A percentile compares a stretch with the other conserved stretches of the same genome.
These are phyloP conservation scores for Amanita thiersii DNA, from an alignment of 768 basidiomycete genomes.

Conservation along the genomic window DNA sequence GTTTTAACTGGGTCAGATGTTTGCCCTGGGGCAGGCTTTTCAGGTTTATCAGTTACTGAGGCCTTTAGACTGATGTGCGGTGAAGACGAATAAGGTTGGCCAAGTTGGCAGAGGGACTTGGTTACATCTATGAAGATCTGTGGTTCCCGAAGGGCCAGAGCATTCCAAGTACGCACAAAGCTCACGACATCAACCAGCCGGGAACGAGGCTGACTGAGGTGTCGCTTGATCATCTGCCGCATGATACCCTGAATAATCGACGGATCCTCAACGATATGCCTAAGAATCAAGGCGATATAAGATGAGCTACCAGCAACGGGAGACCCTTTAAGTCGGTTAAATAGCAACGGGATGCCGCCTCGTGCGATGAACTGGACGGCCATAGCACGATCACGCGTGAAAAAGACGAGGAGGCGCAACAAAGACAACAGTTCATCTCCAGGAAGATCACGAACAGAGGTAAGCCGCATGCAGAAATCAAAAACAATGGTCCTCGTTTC, in stretches of 20 bases:
- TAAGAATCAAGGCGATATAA: slow-evolving; percentile 81
- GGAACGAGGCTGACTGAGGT: slow-evolving; percentile 66
- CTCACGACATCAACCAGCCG: slow-evolving; percentile 57
- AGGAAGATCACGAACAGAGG: slow-evolving; percentile 54
- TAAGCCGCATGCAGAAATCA: slow-evolving; percentile 67
- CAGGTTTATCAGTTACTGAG: background rate
- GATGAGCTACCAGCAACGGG: slow-evolving; percentile 67
- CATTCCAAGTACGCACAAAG: slow-evolving; percentile 70
- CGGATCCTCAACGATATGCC: slow-evolving; percentile 83
- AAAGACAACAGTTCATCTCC: slow-evolving; percentile 79
- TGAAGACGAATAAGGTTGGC: slow-evolving; percentile 48
- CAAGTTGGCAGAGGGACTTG: slow-evolving; percentile 62
- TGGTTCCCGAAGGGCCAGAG: slow-evolving; percentile 78
- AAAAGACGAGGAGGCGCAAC: slow-evolving; percentile 74
- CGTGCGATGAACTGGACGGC: slow-evolving; percentile 62
- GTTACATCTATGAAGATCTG: slow-evolving; percentile 68
- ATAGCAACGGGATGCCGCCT: slow-evolving; percentile 55
- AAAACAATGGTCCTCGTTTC: slow-evolving; percentile 64
- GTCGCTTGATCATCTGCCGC: slow-evolving; percentile 75
- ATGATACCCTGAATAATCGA: slow-evolving; percentile 61
- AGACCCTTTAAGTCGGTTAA: slow-evolving; percentile 56
- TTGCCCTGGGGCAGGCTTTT: slow-evolving; percentile 9
- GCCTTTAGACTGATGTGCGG: slow-evolving; percentile 53
- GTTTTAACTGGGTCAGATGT: slow-evolving; percentile 16
- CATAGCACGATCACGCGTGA: slow-evolving; percentile 65